Evolutionary conservation across 108 stramenopile genomes (phyloP), one percentile per base, ranked within the genome.

Genomic region (Cylindrotheca fusiformis): DNA sequence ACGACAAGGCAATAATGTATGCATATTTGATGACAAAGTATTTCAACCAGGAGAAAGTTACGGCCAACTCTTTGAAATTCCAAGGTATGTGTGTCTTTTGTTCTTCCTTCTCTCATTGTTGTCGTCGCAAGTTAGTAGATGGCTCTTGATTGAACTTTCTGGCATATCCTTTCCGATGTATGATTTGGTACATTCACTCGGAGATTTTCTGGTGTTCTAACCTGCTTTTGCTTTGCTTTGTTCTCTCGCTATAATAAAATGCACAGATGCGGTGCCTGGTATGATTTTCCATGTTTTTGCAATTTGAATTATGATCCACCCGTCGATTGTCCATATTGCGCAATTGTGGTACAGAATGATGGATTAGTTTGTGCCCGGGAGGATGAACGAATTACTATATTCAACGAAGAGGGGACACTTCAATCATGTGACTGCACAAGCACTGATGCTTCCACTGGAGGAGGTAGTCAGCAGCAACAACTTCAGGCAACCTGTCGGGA

Each of bases 301-400:
- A 62, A 62, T 50, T 48, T 33, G 5, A 29, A 62, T 25, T 10
- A 26, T 3, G 36, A 62, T 50, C 47, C 48, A 18, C 60, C 47
- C 2, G 29, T 62, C 3, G 60, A 62, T 26, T 62, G 60, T 62
- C 60, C 60, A 14, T 62, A 62, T 19, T 62, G 60, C 20, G 60
- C 28, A 14, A 27, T 62, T 32, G 47, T 33, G 6, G 4, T 50
- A n/a, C 6, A 18, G 0, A 29, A 53, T 1, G 52, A 19, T n/a
- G 21, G 19, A 23, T 52, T 69, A 23, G 2, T 69, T 5, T 69
- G 68, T 23, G 58, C 58, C 25, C 52, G 46, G 23, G 33, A 69
- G 8, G 12, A 55, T 1, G 32, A 69, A 36, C 44, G 45, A 6
- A 52, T 59, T 3, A 29, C 52, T 6, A 58, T 69, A 26, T 29